These are phyloP conservation scores for Moesziomyces antarcticus DNA, from an alignment of 1,284 basidiomycete genomes.

Conservation along the genomic window DNA sequence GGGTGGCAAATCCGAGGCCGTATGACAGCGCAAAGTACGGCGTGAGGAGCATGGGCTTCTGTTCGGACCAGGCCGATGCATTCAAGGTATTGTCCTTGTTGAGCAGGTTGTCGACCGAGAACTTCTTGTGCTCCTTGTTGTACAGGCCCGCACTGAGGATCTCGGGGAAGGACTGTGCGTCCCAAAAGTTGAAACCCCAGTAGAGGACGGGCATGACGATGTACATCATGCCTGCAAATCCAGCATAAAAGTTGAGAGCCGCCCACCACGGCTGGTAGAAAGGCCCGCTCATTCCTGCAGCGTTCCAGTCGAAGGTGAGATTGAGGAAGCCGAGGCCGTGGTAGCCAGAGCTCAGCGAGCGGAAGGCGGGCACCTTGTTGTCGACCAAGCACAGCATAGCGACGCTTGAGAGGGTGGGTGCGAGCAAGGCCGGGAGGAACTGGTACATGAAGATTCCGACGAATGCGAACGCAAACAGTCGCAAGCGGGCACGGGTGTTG, in stretches of 20 bases:
- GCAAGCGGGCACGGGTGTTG: constrained; percentile 68
- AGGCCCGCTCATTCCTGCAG: constrained; percentile 69
- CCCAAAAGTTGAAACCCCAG: constrained; percentile 70
- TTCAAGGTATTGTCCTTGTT: constrained; percentile 69
- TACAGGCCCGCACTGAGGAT: constrained; percentile 69
- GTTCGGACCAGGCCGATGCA: constrained; percentile 67
- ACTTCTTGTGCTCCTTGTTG: constrained; percentile 55
- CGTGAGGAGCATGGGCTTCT: constrained; percentile 70
- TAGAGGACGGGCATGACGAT: constrained; percentile 70
- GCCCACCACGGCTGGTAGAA: constrained; percentile 72
- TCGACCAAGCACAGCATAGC: constrained; percentile 70
- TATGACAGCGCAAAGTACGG: constrained; percentile 70
- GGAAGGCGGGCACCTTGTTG: constrained; percentile 69
- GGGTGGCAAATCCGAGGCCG: constrained; percentile 70
- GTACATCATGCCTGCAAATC: constrained; percentile 70
- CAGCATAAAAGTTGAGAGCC: constrained; percentile 66
- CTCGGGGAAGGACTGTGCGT: constrained; percentile 66
- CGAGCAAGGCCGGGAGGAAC: constrained; percentile 71
- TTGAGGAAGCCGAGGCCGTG: constrained; percentile 71
- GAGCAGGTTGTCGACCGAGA: constrained; percentile 57
- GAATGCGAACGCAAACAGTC: constrained; percentile 70
- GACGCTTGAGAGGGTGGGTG: constrained; percentile 71
- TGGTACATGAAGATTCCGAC: constrained; percentile 69
- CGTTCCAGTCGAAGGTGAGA: constrained; percentile 71
- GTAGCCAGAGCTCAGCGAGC: constrained; percentile 71